Conservation (phyloP, 768 basidiomycete species). For the Lactarius deliciosus region DNA sequence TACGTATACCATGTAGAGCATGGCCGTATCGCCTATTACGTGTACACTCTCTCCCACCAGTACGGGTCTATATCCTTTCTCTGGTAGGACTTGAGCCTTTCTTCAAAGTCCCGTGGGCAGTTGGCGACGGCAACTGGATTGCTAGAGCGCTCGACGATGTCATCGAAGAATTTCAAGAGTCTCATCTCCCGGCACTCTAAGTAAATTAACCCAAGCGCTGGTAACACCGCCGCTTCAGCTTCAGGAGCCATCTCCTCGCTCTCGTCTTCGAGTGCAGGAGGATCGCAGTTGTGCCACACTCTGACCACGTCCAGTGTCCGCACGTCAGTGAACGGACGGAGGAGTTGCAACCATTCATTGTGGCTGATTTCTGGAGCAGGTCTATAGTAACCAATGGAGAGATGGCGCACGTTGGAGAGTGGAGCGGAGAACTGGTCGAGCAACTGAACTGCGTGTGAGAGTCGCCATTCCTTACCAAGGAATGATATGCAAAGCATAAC, state of each 20-base stretch:
- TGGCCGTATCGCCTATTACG: too few relatives aligned
- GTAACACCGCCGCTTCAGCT: neutral
- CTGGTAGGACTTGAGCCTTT: too few relatives aligned
- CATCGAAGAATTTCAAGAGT: too few relatives aligned
- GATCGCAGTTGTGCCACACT: too few relatives aligned
- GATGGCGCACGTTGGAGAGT: neutral
- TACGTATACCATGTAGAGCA: too few relatives aligned
- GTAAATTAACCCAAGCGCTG: neutral
- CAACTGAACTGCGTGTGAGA: neutral
- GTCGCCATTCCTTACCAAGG: neutral
- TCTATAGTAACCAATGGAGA: neutral
- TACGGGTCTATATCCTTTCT: too few relatives aligned
- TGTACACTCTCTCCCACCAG: too few relatives aligned
- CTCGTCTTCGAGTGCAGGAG: neutral
- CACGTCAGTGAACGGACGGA: neutral
- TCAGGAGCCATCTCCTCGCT: neutral
- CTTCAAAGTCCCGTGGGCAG: rapidly evolving
- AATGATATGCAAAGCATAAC: neutral
- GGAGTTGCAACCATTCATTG: neutral
- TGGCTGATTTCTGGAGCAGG: neutral
- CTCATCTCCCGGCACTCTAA: neutral
- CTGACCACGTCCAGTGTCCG: neutral
- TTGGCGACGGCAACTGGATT: neutral
- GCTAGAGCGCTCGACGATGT: neutral
- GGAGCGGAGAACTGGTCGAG: neutral